A percentile compares a stretch with the other conserved stretches of the same genome.
Conservation (phyloP, 108 stramenopile genomes). For the Cyclotella cryptica region DNA sequence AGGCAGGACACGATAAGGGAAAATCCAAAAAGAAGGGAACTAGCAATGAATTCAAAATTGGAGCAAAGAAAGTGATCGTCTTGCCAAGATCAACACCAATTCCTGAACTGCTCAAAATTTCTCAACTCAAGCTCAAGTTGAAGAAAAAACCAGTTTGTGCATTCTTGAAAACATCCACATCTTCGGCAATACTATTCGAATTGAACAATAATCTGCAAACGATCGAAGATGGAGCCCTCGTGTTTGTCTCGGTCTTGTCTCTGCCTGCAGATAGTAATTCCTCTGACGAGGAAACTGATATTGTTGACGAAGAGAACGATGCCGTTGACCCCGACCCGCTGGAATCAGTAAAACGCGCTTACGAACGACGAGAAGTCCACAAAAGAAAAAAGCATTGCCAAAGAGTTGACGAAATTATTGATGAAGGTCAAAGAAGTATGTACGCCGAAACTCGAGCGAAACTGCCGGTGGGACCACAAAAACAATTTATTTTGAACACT, state of each 20-base stretch:
- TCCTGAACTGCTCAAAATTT: constrained; percentile 44
- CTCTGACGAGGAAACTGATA: constrained; percentile 23
- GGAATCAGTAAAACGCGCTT: constrained; percentile 59
- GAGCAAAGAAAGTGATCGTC: constrained; percentile 60
- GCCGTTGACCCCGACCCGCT: constrained; percentile 62
- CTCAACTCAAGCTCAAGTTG: constrained; percentile 58
- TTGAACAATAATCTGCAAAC: constrained; percentile 46
- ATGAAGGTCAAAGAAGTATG: constrained; percentile 12
- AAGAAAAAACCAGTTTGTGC: constrained; percentile 58
- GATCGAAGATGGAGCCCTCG: constrained; percentile 56
- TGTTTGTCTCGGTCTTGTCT: constrained; percentile 53
- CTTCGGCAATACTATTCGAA: constrained; percentile 30
- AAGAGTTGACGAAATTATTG: constrained; percentile 23
- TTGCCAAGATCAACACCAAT: constrained; percentile 41
- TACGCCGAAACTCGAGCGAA: constrained; percentile 19
- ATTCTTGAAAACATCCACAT: constrained; percentile 37
- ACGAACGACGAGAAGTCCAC: constrained; percentile 25
- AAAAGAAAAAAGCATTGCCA: constrained; percentile 12
- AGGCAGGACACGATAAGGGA: constrained; percentile 16
- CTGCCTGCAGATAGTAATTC: constrained; percentile 8
- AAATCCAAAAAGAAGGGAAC: constrained; percentile 12
- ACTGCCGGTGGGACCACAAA: constrained; percentile 63
- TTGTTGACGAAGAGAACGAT: constrained; percentile 14
- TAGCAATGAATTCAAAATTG: constrained; percentile 41
- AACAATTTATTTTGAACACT: constrained; percentile 49